phyloP scores from a whole-genome alignment of 1,284 basidiomycete genomes.

The Cutaneotrichosporon cyanovorans region DNA sequence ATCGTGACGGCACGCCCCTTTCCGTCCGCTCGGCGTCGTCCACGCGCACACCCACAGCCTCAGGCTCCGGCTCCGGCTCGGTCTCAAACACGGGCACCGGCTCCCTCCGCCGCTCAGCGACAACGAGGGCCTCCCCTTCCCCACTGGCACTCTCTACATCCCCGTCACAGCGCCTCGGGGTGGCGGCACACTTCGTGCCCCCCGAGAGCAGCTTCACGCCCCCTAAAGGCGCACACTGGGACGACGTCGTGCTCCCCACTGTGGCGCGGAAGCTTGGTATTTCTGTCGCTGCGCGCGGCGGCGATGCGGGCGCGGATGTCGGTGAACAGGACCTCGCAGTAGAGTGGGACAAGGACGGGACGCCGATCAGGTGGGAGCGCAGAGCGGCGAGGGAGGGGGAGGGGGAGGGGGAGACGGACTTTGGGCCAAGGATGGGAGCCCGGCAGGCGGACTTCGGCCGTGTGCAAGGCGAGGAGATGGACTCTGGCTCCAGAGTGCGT shows the following conservation, averaged over 20 bases:
- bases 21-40: no score
- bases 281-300: neutral
- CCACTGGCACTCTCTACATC: neutral
- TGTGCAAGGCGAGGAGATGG: no score
- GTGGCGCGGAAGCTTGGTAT: conserved; percentile 71
- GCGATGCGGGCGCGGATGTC: neutral
- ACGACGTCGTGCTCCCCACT: conserved; percentile 57
- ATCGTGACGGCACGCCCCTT: no score
- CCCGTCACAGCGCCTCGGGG: conserved; percentile 11
- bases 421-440: conserved; percentile 2
- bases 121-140: neutral
- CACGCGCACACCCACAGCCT: no score
- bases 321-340: conserved; percentile 36
- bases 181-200: conserved; percentile 40
- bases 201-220: conserved; percentile 38
- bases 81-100: no score
- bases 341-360: conserved; percentile 42
- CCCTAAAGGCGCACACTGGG: conserved; percentile 44
- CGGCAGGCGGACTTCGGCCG: neutral
- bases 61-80: no score
- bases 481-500: no score
- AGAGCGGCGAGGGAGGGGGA: neutral
- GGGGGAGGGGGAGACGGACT: conserved; percentile 4
- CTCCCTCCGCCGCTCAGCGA: neutral
- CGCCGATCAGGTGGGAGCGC: conserved; percentile 37